These are phyloP conservation scores for Aspergillus quadrilineatus DNA, from an alignment of 2,329 filamentous ascomycete genomes.

Conservation along the genomic window DNA sequence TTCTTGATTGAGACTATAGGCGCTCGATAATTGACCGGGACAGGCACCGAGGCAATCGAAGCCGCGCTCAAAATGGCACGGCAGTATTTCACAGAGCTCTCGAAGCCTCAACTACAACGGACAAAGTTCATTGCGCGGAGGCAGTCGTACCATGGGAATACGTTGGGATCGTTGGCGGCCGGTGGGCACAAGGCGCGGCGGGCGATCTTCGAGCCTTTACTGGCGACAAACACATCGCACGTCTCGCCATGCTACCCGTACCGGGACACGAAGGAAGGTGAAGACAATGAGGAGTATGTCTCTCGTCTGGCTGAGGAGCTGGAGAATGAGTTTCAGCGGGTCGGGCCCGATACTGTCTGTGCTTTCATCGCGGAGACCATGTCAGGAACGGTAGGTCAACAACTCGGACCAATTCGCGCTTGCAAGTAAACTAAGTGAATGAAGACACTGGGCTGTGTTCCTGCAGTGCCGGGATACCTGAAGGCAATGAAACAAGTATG, in stretches of 20 bases:
- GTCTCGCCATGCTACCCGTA: constrained; percentile 39
- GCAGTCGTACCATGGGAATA: constrained; percentile 54
- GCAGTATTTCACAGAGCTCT: constrained; percentile 49
- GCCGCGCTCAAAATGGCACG: constrained; percentile 50
- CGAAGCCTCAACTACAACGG: constrained; percentile 36
- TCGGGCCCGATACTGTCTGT: constrained; percentile 45
- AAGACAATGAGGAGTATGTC: constrained; percentile 45
- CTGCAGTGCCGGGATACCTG: constrained; percentile 55
- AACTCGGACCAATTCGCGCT: not conserved
- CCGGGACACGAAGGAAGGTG: constrained; percentile 31
- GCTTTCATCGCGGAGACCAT: constrained; percentile 55
- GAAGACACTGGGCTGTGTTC: constrained; percentile 51
- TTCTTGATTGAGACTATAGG: not conserved
- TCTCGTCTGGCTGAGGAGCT: constrained; percentile 45
- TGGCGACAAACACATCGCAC: constrained; percentile 28
- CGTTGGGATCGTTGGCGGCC: constrained; percentile 48
- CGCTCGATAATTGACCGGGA: not conserved
- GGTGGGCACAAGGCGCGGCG: constrained; percentile 37
- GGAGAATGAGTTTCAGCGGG: constrained; percentile 47
- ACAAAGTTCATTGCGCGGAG: constrained; percentile 46
- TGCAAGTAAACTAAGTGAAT: not conserved
- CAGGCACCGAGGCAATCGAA: constrained; percentile 45
- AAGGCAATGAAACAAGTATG: constrained; percentile 55
- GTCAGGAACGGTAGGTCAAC: constrained; percentile 44
- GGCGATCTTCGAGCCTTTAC: constrained; percentile 33